Percentiles rank a stretch among this genome's conserved stretches.
Conservation (phyloP, 257 asterid species). For the Verbascum thapsus region DNA sequence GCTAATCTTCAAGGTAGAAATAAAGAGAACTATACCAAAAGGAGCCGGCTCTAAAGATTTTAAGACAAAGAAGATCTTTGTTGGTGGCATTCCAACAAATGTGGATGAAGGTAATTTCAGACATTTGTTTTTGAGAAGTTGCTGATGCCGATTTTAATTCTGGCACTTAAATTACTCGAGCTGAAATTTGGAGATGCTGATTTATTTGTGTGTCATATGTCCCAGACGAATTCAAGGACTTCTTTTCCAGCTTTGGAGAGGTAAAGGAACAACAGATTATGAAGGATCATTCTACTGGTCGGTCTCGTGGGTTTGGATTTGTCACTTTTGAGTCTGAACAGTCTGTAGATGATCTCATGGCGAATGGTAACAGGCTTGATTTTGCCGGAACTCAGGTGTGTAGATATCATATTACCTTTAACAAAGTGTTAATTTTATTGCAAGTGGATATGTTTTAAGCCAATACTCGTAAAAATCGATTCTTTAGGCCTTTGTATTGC, state of each 20-base stretch:
- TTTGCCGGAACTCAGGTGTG: conserved; percentile 61
- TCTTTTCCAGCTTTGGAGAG: conserved; percentile 55
- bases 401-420: conserved; percentile 3
- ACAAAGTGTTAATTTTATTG: neutral
- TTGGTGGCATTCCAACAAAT: conserved; percentile 62
- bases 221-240: conserved; percentile 56
- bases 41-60: conserved; percentile 53
- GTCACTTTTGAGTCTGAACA: conserved; percentile 55
- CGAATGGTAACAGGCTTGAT: conserved; percentile 57
- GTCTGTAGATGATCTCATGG: conserved; percentile 55
- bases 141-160: neutral
- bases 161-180: neutral
- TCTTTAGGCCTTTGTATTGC: neutral
- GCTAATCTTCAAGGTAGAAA: conserved; percentile 51
- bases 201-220: conserved; percentile 29
- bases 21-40: conserved; percentile 69
- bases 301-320: conserved; percentile 71
- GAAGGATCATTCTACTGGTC: conserved; percentile 57
- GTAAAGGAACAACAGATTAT: conserved; percentile 64
- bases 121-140: neutral
- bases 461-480: too few species aligned
- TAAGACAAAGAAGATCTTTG: conserved; percentile 65
- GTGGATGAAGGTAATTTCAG: conserved; percentile 47
- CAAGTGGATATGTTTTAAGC: neutral
- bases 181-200: neutral